Evolutionary conservation across 352 stramenopile genomes (phyloP).

Genomic region (Elongisporangium senticosum): DNA sequence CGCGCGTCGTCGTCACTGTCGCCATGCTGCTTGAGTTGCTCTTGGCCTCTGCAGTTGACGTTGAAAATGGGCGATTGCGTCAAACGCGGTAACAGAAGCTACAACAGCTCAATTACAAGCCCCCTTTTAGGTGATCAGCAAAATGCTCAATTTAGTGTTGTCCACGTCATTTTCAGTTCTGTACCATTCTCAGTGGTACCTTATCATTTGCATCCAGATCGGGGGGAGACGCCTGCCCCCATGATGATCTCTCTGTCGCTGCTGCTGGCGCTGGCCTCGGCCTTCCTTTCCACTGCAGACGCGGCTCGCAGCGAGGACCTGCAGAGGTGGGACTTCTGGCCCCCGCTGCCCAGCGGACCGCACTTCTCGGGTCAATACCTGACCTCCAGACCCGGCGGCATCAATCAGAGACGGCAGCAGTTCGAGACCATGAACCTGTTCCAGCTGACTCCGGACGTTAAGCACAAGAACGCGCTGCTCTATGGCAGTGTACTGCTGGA

Average conservation of each 20-base stretch:
- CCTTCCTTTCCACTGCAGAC: background rate
- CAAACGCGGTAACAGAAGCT: background rate
- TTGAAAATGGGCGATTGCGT: background rate
- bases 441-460: constrained; percentile 17
- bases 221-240: background rate
- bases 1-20: constrained; percentile 15
- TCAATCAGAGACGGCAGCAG: constrained; percentile 33
- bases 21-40: background rate
- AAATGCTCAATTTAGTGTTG: background rate
- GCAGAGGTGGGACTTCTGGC: constrained; percentile 64
- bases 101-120: background rate
- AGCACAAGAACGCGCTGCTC: constrained; percentile 29
- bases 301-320: constrained; percentile 8
- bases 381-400: constrained; percentile 36
- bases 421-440: constrained; percentile 67
- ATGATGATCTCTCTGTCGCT: background rate
- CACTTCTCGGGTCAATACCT: constrained; percentile 62
- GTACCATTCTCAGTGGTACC: background rate
- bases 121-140: background rate
- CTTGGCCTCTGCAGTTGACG: background rate
- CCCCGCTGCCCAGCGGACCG: constrained; percentile 27
- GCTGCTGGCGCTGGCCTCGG: constrained; percentile 2
- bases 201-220: background rate
- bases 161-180: background rate
- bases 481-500: constrained; percentile 60